Evolutionary conservation across 164 flowering plant genomes (phyloP).

Genomic region (Vitis rotundifolia): DNA sequence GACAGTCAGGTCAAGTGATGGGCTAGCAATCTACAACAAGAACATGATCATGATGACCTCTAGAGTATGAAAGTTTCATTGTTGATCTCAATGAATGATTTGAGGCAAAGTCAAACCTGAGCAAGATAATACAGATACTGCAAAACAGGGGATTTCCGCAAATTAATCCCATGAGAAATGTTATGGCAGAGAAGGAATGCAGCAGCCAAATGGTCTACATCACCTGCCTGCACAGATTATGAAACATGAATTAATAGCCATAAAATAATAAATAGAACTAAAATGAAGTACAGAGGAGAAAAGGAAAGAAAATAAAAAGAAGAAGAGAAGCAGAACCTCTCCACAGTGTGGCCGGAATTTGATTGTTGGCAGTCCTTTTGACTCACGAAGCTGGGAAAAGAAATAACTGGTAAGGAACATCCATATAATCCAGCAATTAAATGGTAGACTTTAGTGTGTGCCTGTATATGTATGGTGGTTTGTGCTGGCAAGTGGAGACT

Average conservation of each 20-base stretch:
- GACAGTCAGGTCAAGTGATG: no score
- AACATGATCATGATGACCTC: no score
- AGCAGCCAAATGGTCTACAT: conserved; percentile 73
- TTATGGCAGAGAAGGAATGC: conserved; percentile 62
- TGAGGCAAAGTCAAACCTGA: conserved; percentile 48
- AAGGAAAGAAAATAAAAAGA: background rate
- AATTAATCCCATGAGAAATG: conserved; percentile 66
- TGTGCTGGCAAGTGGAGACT: no score
- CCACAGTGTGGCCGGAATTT: conserved; percentile 71
- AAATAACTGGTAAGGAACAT: background rate
- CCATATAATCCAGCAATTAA: no score
- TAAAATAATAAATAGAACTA: background rate
- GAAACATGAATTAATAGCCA: background rate
- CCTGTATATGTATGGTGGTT: no score
- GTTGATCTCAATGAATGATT: background rate
- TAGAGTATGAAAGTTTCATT: no score
- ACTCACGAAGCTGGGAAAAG: conserved; percentile 60
- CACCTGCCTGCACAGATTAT: conserved; percentile 61
- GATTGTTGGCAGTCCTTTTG: conserved; percentile 60
- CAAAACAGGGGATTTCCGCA: conserved; percentile 68
- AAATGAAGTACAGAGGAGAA: background rate
- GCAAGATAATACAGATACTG: conserved; percentile 77
- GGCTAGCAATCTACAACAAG: no score
- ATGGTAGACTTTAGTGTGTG: no score
- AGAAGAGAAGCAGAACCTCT: conserved; percentile 38